These are phyloP conservation scores for Trapa incisa DNA, from an alignment of 345 rosid genomes.

Conservation along the genomic window DNA sequence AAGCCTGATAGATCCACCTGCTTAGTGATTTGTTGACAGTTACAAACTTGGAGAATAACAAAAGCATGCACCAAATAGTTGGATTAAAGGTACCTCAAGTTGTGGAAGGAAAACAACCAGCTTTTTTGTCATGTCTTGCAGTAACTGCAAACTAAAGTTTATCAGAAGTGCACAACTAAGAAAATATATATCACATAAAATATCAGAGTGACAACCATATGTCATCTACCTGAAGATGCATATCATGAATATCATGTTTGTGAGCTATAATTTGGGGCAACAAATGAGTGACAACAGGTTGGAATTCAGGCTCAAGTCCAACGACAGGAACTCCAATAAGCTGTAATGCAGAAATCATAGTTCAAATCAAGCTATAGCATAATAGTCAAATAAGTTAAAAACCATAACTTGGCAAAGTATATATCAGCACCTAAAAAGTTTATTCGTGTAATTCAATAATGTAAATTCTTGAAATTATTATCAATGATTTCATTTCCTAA, in stretches of 20 bases:
- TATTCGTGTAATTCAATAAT: not conserved
- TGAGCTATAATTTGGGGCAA: constrained; percentile 56
- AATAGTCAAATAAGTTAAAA: not conserved
- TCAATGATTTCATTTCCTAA: not conserved
- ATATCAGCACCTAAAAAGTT: not conserved
- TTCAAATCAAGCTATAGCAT: not conserved
- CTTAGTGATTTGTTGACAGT: constrained; percentile 8
- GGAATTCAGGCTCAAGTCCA: constrained; percentile 78
- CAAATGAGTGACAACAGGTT: constrained; percentile 66
- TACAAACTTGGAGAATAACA: constrained; percentile 6
- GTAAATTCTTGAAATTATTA: not conserved
- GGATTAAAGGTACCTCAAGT: constrained; percentile 47
- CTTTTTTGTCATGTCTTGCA: constrained; percentile 65
- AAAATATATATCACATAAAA: constrained; percentile 3
- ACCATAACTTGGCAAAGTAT: not conserved
- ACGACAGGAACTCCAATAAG: constrained; percentile 59
- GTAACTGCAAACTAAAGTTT: constrained; percentile 44
- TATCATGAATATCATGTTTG: constrained; percentile 59
- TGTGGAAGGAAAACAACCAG: constrained; percentile 67
- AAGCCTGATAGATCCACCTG: constrained; percentile 56
- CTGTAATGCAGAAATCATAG: constrained; percentile 21
- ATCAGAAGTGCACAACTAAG: constrained; percentile 25
- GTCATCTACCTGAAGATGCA: constrained; percentile 63
- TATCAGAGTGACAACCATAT: constrained; percentile 5
- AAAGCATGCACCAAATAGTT: not conserved